These are phyloP conservation scores for Avicennia marina DNA, from an alignment of 257 asterid genomes.

Conservation along the genomic window DNA sequence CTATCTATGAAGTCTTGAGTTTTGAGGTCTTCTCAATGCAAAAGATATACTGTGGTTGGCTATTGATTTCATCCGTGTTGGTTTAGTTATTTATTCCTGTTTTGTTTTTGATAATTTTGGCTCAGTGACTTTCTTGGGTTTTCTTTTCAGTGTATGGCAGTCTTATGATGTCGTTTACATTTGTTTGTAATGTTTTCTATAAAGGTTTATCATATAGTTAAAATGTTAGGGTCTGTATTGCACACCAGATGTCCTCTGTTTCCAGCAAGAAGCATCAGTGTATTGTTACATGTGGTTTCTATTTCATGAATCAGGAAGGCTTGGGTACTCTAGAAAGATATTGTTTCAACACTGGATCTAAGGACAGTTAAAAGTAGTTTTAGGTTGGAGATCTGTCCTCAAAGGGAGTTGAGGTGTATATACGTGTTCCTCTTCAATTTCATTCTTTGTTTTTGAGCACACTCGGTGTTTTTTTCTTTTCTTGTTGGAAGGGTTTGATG, in stretches of 20 bases:
- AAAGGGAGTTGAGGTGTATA: conserved; percentile 20
- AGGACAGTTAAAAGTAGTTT: conserved; percentile 18
- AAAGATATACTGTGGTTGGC: too few species aligned
- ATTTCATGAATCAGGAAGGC: conserved; percentile 72
- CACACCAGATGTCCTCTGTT: conserved; percentile 92
- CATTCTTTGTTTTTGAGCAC: not conserved
- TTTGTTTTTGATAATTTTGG: not conserved
- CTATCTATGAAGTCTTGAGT: too few species aligned
- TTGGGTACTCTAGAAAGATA: conserved; percentile 54
- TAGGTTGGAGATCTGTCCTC: conserved; percentile 13
- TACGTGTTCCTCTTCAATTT: not conserved
- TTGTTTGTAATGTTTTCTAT: conserved; percentile 12
- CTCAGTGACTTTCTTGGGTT: not conserved
- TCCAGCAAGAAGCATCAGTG: conserved; percentile 61
- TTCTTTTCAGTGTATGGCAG: not conserved
- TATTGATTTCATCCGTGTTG: not conserved
- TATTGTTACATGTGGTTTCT: conserved; percentile 56
- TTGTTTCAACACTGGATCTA: conserved; percentile 90
- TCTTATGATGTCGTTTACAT: conserved; percentile 17
- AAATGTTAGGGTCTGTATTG: conserved; percentile 47
- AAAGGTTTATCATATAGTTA: conserved; percentile 35
- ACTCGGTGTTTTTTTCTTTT: not conserved
- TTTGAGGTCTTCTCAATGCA: too few species aligned
- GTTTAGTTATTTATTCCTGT: not conserved
- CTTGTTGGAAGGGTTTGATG: conserved; percentile 16